Percentiles rank a stretch among this genome's conserved stretches.
These are phyloP conservation scores for Escallonia herrerae DNA, from an alignment of 129 eudicot species.

Conservation along the genomic window DNA sequence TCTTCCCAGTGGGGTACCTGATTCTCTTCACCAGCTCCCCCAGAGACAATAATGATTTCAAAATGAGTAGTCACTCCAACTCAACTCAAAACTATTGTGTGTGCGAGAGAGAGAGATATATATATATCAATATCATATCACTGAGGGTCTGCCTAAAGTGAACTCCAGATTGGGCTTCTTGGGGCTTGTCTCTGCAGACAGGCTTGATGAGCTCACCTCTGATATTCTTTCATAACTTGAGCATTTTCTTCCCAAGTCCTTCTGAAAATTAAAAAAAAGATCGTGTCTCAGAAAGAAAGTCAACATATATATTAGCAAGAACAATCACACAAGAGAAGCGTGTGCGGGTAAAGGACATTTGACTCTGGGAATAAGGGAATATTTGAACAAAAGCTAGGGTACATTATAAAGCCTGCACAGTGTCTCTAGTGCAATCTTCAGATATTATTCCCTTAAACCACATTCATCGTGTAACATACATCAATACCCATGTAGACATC, in stretches of 20 bases:
- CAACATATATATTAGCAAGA: not conserved
- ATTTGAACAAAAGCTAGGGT: conserved; percentile 3
- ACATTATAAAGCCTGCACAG: conserved; percentile 9
- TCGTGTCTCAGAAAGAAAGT: not conserved
- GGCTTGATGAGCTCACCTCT: conserved; percentile 58
- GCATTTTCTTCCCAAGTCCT: conserved; percentile 53
- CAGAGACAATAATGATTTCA: conserved; percentile 46
- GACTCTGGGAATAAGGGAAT: conserved; percentile 13
- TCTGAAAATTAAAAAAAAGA: conserved; percentile 2
- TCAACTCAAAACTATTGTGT: too few relatives aligned
- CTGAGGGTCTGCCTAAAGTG: conserved; percentile 68
- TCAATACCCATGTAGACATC: too few relatives aligned
- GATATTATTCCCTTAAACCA: conserved; percentile 13
- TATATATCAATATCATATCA: conserved; percentile 19
- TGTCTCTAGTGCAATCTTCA: conserved; percentile 11
- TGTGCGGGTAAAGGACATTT: conserved; percentile 25
- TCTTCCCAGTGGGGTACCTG: conserved; percentile 62
- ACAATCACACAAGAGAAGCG: conserved; percentile 20
- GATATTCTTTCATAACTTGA: conserved; percentile 51
- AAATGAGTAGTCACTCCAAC: conserved; percentile 33
- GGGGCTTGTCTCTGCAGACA: conserved; percentile 45
- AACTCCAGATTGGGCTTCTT: conserved; percentile 80
- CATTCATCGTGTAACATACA: not conserved
- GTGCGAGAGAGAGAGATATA: not conserved
- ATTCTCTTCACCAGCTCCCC: conserved; percentile 56